Evolutionary conservation across 306 rosid species (phyloP).

Genomic region (Dalbergia cochinchinensis): DNA sequence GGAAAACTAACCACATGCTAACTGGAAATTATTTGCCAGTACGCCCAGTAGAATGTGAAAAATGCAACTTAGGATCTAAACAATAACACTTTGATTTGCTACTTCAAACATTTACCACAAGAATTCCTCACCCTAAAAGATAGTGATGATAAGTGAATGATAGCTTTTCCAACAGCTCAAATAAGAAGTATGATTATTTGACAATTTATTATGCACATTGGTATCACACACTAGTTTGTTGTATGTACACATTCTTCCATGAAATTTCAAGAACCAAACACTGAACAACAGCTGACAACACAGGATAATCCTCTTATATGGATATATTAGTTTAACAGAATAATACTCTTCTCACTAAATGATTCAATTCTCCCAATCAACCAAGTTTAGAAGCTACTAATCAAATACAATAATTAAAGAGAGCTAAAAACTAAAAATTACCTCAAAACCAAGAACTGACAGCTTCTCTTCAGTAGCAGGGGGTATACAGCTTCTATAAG

Average conservation of each 20-base stretch:
- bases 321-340: conserved; percentile 37
- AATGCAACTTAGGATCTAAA: background rate
- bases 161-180: conserved; percentile 21
- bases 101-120: conserved; percentile 25
- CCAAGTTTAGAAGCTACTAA: conserved; percentile 35
- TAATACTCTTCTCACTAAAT: conserved; percentile 9
- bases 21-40: background rate
- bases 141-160: background rate
- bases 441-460: conserved; percentile 86
- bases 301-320: conserved; percentile 25
- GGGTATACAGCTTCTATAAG: conserved; percentile 87
- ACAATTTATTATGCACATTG: conserved; percentile 15
- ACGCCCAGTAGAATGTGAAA: conserved; percentile 25
- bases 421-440: conserved; percentile 40
- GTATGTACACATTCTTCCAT: conserved; percentile 18
- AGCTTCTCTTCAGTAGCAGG: conserved; percentile 78
- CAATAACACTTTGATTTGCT: conserved; percentile 1
- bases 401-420: conserved; percentile 16
- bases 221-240: conserved; percentile 10
- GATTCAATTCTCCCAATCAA: conserved; percentile 37
- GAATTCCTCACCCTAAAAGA: conserved; percentile 14
- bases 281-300: background rate
- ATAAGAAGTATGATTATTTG: conserved; percentile 10
- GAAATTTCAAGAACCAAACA: conserved; percentile 35
- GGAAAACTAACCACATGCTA: conserved; percentile 6